Conservation (phyloP, 805 yeast species). For the Nakazawaea ernobii region DNA sequence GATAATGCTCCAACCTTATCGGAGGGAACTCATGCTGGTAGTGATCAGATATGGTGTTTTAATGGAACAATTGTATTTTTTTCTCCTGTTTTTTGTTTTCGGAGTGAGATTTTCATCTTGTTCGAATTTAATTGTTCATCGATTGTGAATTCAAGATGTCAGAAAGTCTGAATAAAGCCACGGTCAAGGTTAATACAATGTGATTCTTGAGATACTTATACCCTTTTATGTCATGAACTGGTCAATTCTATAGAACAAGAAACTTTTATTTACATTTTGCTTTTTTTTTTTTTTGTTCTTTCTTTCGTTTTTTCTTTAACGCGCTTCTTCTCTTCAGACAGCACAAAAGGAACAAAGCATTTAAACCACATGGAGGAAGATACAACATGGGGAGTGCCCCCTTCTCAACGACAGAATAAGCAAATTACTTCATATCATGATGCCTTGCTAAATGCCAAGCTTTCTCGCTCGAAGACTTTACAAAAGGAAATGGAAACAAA, state of each 20-base stretch:
- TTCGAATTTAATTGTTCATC: neutral
- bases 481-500: no score
- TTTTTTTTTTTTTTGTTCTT: neutral
- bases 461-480: no score
- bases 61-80: slow-evolving; percentile 1
- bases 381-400: no score
- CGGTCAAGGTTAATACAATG: neutral
- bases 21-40: neutral
- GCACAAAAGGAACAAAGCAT: neutral
- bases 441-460: no score
- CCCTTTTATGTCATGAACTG: slow-evolving; percentile 2
- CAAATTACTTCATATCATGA: no score
- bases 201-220: neutral
- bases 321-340: neutral
- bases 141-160: no score
- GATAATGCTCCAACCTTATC: neutral
- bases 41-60: slow-evolving; percentile 3
- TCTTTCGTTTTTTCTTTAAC: neutral
- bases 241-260: neutral
- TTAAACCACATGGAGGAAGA: neutral
- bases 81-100: neutral
- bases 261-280: neutral
- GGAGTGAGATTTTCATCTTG: neutral
- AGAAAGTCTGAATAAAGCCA: no score
- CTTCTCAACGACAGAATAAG: no score